These are phyloP conservation scores for Coemansia sp. DNA, from an alignment of 371 early-diverging fungal species.

Conservation along the genomic window DNA sequence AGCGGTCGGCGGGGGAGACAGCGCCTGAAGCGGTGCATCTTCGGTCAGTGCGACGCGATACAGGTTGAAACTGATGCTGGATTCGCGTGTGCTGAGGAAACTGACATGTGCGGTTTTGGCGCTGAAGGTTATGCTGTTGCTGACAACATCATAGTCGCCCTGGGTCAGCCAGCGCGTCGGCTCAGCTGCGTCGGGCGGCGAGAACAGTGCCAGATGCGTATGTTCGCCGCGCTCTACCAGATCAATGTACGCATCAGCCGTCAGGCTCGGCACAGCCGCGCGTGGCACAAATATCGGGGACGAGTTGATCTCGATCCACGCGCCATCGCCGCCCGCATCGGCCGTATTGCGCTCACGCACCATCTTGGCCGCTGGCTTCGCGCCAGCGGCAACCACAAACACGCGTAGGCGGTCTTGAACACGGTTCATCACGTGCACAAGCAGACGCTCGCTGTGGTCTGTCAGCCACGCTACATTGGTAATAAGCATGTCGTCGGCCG, in stretches of 20 bases:
- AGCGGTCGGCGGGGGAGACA: slow-evolving; percentile 53
- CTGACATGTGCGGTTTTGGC: slow-evolving; percentile 60
- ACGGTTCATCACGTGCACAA: slow-evolving; percentile 84
- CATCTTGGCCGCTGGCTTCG: slow-evolving; percentile 34
- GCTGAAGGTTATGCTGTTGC: slow-evolving; percentile 65
- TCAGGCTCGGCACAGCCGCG: slow-evolving; percentile 45
- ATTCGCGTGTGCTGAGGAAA: slow-evolving; percentile 72
- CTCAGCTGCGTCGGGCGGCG: slow-evolving; percentile 49
- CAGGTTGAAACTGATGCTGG: slow-evolving; percentile 77
- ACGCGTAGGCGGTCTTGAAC: slow-evolving; percentile 80
- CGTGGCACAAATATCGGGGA: slow-evolving; percentile 38
- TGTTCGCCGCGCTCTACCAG: slow-evolving; percentile 69
- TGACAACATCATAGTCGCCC: slow-evolving; percentile 84
- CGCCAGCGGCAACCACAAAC: slow-evolving; percentile 55
- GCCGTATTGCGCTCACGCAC: slow-evolving; percentile 58
- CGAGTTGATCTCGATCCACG: slow-evolving; percentile 67
- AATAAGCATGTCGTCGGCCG: slow-evolving; percentile 69
- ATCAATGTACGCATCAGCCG: slow-evolving; percentile 73
- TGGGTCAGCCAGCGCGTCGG: slow-evolving; percentile 75
- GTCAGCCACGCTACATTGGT: slow-evolving; percentile 83
- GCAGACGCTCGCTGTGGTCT: slow-evolving; percentile 58
- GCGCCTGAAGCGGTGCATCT: slow-evolving; percentile 21
- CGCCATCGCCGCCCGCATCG: slow-evolving; percentile 60
- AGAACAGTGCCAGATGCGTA: slow-evolving; percentile 80
- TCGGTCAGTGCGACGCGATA: slow-evolving; percentile 63